Evolutionary conservation across 1,139 yeast genomes (phyloP).

Genomic region (Debaryomycetaceae sp.): DNA sequence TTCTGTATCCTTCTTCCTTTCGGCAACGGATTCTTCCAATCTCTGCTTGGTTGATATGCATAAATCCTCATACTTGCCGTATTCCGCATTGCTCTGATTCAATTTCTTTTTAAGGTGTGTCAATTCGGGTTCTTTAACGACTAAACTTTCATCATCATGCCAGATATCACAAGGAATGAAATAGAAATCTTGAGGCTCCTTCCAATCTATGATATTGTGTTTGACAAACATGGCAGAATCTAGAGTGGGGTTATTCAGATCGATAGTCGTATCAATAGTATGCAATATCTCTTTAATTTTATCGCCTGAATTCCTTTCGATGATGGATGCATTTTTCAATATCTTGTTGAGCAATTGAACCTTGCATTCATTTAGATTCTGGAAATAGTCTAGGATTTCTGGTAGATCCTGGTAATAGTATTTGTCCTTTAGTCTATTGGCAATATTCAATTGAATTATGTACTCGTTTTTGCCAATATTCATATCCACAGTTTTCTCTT

Average conservation of each 20-base stretch:
- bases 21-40: slow-evolving; percentile 46
- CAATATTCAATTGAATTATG: slow-evolving; percentile 73
- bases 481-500: slow-evolving; percentile 75
- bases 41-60: slow-evolving; percentile 49
- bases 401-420: slow-evolving; percentile 93
- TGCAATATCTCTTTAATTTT: slow-evolving; percentile 52
- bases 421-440: slow-evolving; percentile 89
- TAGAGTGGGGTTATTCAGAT: slow-evolving; percentile 68
- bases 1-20: slow-evolving; percentile 28
- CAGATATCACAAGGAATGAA: slow-evolving; percentile 90
- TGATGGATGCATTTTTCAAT: slow-evolving; percentile 58
- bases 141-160: slow-evolving; percentile 91
- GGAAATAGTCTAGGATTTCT: slow-evolving; percentile 80
- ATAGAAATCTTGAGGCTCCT: slow-evolving; percentile 80
- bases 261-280: slow-evolving; percentile 54
- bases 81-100: slow-evolving; percentile 45
- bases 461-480: slow-evolving; percentile 81
- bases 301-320: slow-evolving; percentile 60
- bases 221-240: slow-evolving; percentile 92
- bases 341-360: slow-evolving; percentile 70
- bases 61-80: slow-evolving; percentile 39
- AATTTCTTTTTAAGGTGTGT: slow-evolving; percentile 61
- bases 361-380: slow-evolving; percentile 78
- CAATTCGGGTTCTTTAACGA: slow-evolving; percentile 61
- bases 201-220: slow-evolving; percentile 76